phyloP scores from a whole-genome alignment of 2,329 filamentous ascomycete species.

The Scopulariopsis brevicaulis region DNA sequence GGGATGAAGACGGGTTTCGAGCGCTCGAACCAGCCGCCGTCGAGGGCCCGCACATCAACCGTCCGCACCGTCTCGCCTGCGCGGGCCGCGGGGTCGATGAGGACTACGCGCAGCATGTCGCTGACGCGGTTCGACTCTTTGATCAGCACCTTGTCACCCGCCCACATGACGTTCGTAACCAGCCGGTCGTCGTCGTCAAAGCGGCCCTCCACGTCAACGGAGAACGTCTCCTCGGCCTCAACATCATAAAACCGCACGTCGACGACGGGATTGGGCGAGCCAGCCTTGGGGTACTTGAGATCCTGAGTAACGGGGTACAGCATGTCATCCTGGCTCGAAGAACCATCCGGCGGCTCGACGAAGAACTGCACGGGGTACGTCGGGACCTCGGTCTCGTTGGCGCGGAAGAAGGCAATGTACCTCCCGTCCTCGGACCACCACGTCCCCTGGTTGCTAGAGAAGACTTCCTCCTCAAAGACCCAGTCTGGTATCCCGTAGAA shows the following conservation, averaged over 20 bases:
- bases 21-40: constrained; percentile 96
- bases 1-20: constrained; percentile 79
- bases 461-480: constrained; percentile 70
- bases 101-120: constrained; percentile 75
- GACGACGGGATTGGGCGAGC: constrained; percentile 84
- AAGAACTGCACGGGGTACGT: constrained; percentile 93
- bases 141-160: constrained; percentile 71
- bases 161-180: constrained; percentile 91
- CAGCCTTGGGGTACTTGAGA: constrained; percentile 97
- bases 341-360: constrained; percentile 72
- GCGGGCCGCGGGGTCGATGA: constrained; percentile 67
- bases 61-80: constrained; percentile 70
- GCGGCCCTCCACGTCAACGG: constrained; percentile 63
- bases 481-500: constrained; percentile 97
- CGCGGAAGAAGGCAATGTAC: constrained; percentile 82
- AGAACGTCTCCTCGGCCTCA: constrained; percentile 63
- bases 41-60: constrained; percentile 69
- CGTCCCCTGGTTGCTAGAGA: constrained; percentile 67
- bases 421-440: constrained; percentile 94
- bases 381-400: constrained; percentile 85
- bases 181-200: constrained; percentile 75
- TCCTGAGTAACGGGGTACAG: constrained; percentile 80
- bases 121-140: constrained; percentile 92
- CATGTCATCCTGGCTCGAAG: constrained; percentile 53
- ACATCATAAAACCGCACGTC: constrained; percentile 84